These are phyloP conservation scores for Penstemon barbatus DNA, from an alignment of 257 asterid genomes.

Conservation along the genomic window DNA sequence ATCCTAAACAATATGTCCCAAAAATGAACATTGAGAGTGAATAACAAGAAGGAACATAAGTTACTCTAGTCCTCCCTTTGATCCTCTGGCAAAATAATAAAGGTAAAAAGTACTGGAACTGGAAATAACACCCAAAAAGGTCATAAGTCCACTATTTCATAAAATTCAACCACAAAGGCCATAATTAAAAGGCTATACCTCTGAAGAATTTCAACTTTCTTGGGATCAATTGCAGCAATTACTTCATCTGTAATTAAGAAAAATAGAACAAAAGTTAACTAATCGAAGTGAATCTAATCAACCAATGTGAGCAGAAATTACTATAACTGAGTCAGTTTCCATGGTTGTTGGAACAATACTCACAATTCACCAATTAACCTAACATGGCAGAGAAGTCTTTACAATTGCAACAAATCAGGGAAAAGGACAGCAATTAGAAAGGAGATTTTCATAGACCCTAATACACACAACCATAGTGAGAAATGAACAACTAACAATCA, in stretches of 20 bases:
- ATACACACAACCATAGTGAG: background rate
- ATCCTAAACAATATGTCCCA: slow-evolving; percentile 22
- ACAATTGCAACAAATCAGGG: slow-evolving; percentile 1
- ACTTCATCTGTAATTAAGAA: slow-evolving; percentile 64
- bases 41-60: background rate
- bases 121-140: slow-evolving; percentile 28
- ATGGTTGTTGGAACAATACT: background rate
- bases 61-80: background rate
- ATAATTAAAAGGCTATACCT: slow-evolving; percentile 48
- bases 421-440: background rate
- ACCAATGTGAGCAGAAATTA: slow-evolving; percentile 28
- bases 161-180: slow-evolving; percentile 7
- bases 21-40: background rate
- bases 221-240: slow-evolving; percentile 85
- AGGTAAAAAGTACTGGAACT: slow-evolving; percentile 50
- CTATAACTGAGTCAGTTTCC: slow-evolving; percentile 14
- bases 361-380: background rate
- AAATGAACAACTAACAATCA: background rate
- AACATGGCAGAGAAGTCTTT: background rate
- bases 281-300: slow-evolving; percentile 27
- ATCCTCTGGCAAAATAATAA: background rate
- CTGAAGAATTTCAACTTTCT: slow-evolving; percentile 85
- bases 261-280: slow-evolving; percentile 24
- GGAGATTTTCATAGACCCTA: background rate
- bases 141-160: slow-evolving; percentile 8